phyloP scores from a whole-genome alignment of 768 basidiomycete genomes.

The Chalciporus piperatus region DNA sequence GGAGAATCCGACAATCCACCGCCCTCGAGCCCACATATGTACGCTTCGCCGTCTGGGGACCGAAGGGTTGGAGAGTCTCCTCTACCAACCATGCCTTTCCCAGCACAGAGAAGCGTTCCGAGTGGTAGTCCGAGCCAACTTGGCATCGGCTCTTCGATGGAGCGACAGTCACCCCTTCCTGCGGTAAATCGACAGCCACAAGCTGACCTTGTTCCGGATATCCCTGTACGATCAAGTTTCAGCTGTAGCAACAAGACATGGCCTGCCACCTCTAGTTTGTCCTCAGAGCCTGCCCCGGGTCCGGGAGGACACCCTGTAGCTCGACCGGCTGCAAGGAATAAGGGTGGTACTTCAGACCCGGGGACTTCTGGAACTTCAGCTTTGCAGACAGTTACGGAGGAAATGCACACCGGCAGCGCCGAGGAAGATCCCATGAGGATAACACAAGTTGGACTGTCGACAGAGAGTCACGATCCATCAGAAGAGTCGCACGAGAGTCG shows the following conservation, averaged over 20 bases:
- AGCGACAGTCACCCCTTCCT: slow-evolving; percentile 50
- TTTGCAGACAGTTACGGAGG: slow-evolving; percentile 25
- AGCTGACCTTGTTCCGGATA: slow-evolving; percentile 28
- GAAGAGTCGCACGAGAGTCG: slow-evolving; percentile 15
- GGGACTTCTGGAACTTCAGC: slow-evolving; percentile 3
- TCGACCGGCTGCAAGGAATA: slow-evolving; percentile 26
- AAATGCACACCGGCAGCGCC: slow-evolving; percentile 1
- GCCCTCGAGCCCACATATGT: slow-evolving; percentile 8
- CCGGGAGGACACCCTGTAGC: slow-evolving; percentile 41
- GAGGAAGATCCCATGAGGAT: slow-evolving; percentile 17
- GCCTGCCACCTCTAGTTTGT: background rate
- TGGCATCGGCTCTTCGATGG: background rate
- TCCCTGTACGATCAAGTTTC: slow-evolving; percentile 33
- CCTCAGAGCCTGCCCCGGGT: background rate
- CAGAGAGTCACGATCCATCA: background rate
- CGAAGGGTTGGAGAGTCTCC: slow-evolving; percentile 47
- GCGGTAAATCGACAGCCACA: slow-evolving; percentile 39
- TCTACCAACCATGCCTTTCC: slow-evolving; percentile 20
- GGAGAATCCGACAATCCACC: slow-evolving; percentile 15
- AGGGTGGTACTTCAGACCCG: slow-evolving; percentile 15
- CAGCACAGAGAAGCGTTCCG: slow-evolving; percentile 1
- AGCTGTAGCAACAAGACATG: slow-evolving; percentile 18
- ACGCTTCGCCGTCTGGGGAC: slow-evolving; percentile 38
- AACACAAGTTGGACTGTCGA: background rate
- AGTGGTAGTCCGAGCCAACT: background rate